These are phyloP conservation scores for Acacia pycnantha DNA, from an alignment of 331 rosid genomes.

Conservation along the genomic window DNA sequence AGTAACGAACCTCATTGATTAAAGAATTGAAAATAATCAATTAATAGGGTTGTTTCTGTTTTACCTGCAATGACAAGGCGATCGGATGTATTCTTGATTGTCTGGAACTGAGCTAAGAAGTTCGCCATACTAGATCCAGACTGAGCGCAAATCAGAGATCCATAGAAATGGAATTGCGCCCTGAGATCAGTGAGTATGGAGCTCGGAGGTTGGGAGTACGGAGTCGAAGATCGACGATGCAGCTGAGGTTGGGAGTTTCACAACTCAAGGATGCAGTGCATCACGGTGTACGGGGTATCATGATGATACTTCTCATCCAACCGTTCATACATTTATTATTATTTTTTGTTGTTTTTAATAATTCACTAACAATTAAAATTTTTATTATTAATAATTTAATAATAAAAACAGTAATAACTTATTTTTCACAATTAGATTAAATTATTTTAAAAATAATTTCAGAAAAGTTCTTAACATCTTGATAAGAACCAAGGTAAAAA, in stretches of 20 bases:
- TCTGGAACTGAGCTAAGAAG: constrained; percentile 93
- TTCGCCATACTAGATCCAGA: constrained; percentile 77
- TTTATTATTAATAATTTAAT: no score
- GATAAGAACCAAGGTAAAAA: no score
- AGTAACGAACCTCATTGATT: neutral
- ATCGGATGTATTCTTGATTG: constrained; percentile 80
- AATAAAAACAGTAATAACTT: no score
- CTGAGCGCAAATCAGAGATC: constrained; percentile 36
- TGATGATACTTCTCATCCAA: neutral
- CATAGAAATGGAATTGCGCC: neutral
- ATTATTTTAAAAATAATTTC: no score
- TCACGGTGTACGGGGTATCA: constrained; percentile 22
- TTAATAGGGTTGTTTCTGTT: neutral
- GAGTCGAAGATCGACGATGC: neutral
- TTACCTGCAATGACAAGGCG: constrained; percentile 91
- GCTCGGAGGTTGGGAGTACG: no score
- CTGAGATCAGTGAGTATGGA: constrained; percentile 3
- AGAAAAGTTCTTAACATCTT: no score
- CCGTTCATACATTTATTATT: neutral
- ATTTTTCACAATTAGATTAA: no score
- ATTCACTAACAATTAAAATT: no score
- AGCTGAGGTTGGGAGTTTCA: neutral
- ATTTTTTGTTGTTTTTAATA: no score
- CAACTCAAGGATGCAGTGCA: constrained; percentile 35
- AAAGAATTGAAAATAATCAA: neutral